Conservation (phyloP, 306 rosid species). For the Nissolia schottii region DNA sequence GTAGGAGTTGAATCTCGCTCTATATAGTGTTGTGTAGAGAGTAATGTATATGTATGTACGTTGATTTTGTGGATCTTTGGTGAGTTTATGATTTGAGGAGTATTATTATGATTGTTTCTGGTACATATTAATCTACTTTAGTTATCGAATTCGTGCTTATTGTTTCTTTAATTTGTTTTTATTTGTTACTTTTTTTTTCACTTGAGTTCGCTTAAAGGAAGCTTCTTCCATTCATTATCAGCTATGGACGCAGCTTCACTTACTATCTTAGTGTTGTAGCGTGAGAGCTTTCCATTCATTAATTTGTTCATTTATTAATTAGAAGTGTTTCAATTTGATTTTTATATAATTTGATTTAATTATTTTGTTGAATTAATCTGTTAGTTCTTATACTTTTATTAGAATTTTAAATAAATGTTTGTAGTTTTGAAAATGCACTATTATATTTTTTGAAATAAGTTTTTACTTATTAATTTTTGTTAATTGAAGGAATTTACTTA, state of each 20-base stretch:
- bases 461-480: too few relatives aligned
- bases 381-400: not conserved
- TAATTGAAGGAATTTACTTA: too few relatives aligned
- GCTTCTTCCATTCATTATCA: not conserved
- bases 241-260: too few relatives aligned
- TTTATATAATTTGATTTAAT: not conserved
- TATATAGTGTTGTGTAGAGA: slow-evolving; percentile 7
- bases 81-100: not conserved
- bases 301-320: too few relatives aligned
- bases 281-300: too few relatives aligned
- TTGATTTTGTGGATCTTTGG: slow-evolving; percentile 15
- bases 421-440: too few relatives aligned
- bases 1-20: not conserved
- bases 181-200: not conserved
- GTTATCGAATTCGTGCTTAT: not conserved
- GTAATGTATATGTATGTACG: not conserved
- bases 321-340: not conserved
- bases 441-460: too few relatives aligned
- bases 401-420: too few relatives aligned
- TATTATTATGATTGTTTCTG: slow-evolving; percentile 18
- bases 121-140: slow-evolving; percentile 28
- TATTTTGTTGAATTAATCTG: not conserved
- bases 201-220: not conserved
- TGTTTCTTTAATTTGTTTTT: not conserved
- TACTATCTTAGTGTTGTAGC: too few relatives aligned